Conservation (phyloP, 2,329 filamentous ascomycete genomes). For the Bisporella sp. region DNA sequence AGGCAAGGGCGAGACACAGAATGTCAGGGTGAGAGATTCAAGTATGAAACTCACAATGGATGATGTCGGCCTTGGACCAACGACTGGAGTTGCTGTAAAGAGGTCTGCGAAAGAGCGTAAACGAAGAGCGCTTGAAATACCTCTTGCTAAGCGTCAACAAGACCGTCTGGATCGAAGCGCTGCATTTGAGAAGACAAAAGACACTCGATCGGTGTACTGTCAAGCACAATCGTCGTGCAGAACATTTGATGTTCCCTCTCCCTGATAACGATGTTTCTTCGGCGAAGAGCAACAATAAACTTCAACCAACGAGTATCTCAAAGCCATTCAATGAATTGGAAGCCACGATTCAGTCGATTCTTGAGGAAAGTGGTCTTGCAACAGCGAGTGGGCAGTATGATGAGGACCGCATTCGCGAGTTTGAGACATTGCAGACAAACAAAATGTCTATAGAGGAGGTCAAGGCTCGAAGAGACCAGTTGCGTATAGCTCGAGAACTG, state of each 20-base stretch:
- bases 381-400: conserved; percentile 49
- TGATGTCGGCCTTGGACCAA: conserved; percentile 64
- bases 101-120: conserved; percentile 64
- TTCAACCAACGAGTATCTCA: conserved; percentile 55
- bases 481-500: conserved; percentile 75
- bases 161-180: conserved; percentile 74
- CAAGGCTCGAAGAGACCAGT: conserved; percentile 63
- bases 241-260: conserved; percentile 84
- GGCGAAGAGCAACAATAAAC: conserved; percentile 54
- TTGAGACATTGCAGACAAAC: conserved; percentile 63
- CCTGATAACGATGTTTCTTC: conserved; percentile 57
- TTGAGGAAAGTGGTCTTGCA: conserved; percentile 78
- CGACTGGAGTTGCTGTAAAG: conserved; percentile 69
- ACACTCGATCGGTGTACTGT: conserved; percentile 88
- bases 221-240: conserved; percentile 85
- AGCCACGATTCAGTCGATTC: conserved; percentile 76
- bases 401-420: conserved; percentile 60
- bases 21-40: conserved; percentile 18
- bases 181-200: conserved; percentile 83
- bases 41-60: conserved; percentile 51
- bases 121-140: conserved; percentile 68
- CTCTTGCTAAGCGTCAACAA: conserved; percentile 79
- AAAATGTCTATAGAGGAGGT: conserved; percentile 67
- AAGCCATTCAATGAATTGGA: conserved; percentile 76
- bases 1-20: conserved; percentile 33